phyloP scores from a whole-genome alignment of 2,329 filamentous ascomycete species.

The Kalmusia sp. region DNA sequence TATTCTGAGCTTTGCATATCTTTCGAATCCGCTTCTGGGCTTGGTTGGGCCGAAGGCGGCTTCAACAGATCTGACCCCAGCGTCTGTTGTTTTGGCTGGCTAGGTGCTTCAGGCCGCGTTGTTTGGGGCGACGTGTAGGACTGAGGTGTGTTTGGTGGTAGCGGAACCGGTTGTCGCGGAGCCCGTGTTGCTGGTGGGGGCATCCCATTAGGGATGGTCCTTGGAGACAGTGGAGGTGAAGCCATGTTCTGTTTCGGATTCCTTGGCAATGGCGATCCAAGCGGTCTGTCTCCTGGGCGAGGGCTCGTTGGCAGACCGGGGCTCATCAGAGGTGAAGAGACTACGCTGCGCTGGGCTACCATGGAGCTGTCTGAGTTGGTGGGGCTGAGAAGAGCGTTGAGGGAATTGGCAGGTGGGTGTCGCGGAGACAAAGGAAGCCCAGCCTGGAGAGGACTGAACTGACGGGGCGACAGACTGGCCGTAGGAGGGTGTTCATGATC shows the following conservation, averaged over 20 bases:
- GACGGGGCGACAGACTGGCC: conserved; percentile 36
- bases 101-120: conserved; percentile 46
- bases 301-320: conserved; percentile 71
- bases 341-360: conserved; percentile 47
- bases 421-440: conserved; percentile 48
- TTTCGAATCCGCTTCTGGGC: conserved; percentile 40
- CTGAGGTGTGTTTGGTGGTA: conserved; percentile 73
- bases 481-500: conserved; percentile 26
- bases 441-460: conserved; percentile 37
- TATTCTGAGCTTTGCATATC: conserved; percentile 49
- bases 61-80: conserved; percentile 33
- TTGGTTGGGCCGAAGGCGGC: conserved; percentile 41
- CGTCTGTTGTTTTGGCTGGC: conserved; percentile 29
- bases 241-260: conserved; percentile 62
- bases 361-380: conserved; percentile 48
- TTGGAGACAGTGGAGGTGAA: conserved; percentile 74
- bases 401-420: conserved; percentile 43
- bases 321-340: conserved; percentile 60
- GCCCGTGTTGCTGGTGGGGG: conserved; percentile 73
- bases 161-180: conserved; percentile 74
- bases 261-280: conserved; percentile 66
- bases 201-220: conserved; percentile 53
- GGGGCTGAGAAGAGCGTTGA: conserved; percentile 60
- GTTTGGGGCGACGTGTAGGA: conserved; percentile 63
- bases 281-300: conserved; percentile 65